phyloP scores from a whole-genome alignment of 192 early-diverging fungal species.

The Glomus cerebriforme region DNA sequence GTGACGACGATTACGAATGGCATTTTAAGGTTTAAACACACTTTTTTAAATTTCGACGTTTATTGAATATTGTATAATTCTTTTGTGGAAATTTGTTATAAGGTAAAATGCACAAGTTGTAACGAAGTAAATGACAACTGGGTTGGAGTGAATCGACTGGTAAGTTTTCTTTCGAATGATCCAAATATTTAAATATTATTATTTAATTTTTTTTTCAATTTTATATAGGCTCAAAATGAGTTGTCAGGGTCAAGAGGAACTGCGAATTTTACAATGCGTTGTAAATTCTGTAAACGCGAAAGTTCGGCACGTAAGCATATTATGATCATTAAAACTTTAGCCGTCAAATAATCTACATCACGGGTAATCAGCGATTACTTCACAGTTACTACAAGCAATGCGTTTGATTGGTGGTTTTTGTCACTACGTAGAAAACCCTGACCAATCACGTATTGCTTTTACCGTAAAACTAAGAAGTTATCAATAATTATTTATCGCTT shows the following conservation, averaged over 20 bases:
- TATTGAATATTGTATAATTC: neutral
- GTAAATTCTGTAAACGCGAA: conserved; percentile 88
- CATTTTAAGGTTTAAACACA: conserved; percentile 60
- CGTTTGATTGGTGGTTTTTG: too few relatives aligned
- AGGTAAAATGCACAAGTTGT: conserved; percentile 79
- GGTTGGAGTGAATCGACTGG: conserved; percentile 65
- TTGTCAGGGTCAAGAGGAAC: conserved; percentile 73
- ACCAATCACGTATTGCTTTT: too few relatives aligned
- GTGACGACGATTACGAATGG: conserved; percentile 64
- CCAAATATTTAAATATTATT: conserved; percentile 13
- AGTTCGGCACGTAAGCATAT: conserved; percentile 61
- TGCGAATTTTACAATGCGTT: conserved; percentile 87
- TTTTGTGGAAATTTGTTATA: conserved; percentile 7
- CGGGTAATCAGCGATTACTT: too few relatives aligned
- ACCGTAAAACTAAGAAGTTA: too few relatives aligned
- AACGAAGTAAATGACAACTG: conserved; percentile 70
- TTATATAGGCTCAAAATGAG: conserved; percentile 54
- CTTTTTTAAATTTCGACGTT: neutral
- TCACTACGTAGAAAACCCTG: too few relatives aligned
- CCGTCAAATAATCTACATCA: too few relatives aligned
- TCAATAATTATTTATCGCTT: neutral
- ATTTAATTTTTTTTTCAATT: conserved; percentile 28
- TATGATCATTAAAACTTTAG: too few relatives aligned
- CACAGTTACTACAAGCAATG: too few relatives aligned
- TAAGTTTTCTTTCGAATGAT: conserved; percentile 28